Conservation (phyloP, 306 rosid species). For the Sicyos edulis region DNA sequence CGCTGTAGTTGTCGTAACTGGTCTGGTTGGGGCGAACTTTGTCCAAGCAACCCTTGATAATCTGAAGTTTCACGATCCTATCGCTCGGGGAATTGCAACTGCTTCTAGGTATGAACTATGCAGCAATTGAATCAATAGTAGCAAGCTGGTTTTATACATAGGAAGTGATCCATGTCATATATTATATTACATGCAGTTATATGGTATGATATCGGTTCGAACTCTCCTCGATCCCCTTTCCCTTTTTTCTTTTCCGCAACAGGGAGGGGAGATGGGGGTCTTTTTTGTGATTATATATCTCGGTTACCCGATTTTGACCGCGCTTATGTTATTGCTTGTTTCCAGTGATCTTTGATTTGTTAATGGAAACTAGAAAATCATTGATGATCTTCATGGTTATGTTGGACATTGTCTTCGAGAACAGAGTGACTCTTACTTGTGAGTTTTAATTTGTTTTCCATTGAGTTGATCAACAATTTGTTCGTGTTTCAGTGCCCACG, state of each 20-base stretch:
- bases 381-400: background rate
- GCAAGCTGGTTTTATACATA: background rate
- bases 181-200: too few species aligned
- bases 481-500: constrained; percentile 62
- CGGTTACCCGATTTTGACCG: too few species aligned
- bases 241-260: too few species aligned
- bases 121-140: background rate
- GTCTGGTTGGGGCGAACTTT: constrained; percentile 90
- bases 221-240: too few species aligned
- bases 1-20: constrained; percentile 86
- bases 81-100: constrained; percentile 95
- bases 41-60: constrained; percentile 76
- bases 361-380: background rate
- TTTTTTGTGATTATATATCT: too few species aligned
- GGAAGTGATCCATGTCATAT: too few species aligned
- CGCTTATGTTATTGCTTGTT: background rate
- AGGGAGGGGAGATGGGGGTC: too few species aligned
- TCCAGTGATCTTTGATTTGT: background rate
- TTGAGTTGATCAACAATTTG: background rate
- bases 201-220: too few species aligned
- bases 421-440: too few species aligned
- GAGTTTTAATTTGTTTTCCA: too few species aligned
- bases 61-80: constrained; percentile 72
- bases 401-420: too few species aligned
- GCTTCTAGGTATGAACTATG: constrained; percentile 68